Evolutionary conservation across 352 stramenopile species (phyloP), one percentile per base, ranked within the genome.

Genomic region (Phytopythium chamaehyphon): DNA sequence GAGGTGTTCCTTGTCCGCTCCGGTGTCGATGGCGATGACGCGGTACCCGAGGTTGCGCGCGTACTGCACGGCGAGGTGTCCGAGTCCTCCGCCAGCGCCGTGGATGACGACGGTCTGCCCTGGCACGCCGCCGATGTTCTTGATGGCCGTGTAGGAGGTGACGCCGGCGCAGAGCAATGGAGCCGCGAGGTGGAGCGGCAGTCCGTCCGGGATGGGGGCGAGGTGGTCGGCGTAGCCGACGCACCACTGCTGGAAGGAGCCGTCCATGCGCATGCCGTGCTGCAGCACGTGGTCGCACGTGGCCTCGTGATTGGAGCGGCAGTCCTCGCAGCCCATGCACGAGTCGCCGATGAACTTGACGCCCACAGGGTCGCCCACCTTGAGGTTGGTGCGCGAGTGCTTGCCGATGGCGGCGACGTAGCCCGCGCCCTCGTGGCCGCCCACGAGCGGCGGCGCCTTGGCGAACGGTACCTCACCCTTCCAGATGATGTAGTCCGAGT

Each of bases 1-100:
- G 15, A 73, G 54, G 9, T 65, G 57, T 36, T 66, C 60, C 54
- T 91, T 94, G 2, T 37, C 48, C 1, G 55, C 54, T 26, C 55
- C 61, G 23, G 65, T 57, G 52, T 73, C 77, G 26, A 94, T 61
- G 0, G 82, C 77, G 18, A 76, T 74, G 1, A 88, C 68, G 12
- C 76, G 55, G 40, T 59, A 61, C 19, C 76, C 73, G 56, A 93
- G 75, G 12, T 67, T 75, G 5, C 66, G 56, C n/a, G 76, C 83
- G 53, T 86, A 79, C 66, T 93, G 88, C 46, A 85, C 62, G 15
- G 59, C 81, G 51, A 93, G 67, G 57, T 94, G 83, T 35, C 83
- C 83, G 2, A 95, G 63, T 46, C 85, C 83, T 46, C 85, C 85
- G 44, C 86, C 63, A 31, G 59, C 59, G 16, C 85, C 85, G 6